phyloP scores from a whole-genome alignment of 2,329 filamentous ascomycete species.

The Sclerotinia sclerotiorum region DNA sequence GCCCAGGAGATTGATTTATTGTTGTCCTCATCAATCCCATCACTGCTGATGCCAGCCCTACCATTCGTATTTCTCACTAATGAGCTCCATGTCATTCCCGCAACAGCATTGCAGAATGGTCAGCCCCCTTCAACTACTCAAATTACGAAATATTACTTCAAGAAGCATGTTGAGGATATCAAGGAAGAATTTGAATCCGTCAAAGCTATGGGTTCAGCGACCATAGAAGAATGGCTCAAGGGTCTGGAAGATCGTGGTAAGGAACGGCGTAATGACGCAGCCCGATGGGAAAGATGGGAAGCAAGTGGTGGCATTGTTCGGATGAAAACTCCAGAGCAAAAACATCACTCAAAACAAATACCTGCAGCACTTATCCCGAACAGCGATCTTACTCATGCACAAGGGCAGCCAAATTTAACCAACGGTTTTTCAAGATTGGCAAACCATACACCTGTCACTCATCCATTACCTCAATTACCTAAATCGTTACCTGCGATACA shows the following conservation, averaged over 20 bases:
- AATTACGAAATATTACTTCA: conserved; percentile 66
- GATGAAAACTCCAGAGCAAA: conserved; percentile 29
- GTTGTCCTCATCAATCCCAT: conserved; percentile 59
- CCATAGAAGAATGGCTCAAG: conserved; percentile 76
- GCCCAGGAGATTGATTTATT: conserved; percentile 68
- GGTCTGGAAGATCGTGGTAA: conserved; percentile 66
- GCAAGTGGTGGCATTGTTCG: conserved; percentile 38
- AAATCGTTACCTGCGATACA: conserved; percentile 25
- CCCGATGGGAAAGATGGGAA: conserved; percentile 75
- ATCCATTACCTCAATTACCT: conserved; percentile 20
- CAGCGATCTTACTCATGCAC: conserved; percentile 1
- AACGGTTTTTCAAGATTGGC: conserved; percentile 4
- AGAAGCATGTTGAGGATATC: conserved; percentile 61
- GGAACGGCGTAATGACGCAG: conserved; percentile 58
- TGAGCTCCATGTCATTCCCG: conserved; percentile 59
- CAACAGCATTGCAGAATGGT: conserved; percentile 53
- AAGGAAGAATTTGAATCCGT: conserved; percentile 62
- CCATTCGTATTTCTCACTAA: conserved; percentile 66
- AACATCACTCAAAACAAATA: conserved; percentile 23
- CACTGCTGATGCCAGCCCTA: conserved; percentile 65
- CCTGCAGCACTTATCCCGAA: background rate
- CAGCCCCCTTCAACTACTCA: conserved; percentile 50
- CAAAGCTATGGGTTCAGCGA: conserved; percentile 63
- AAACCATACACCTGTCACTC: conserved; percentile 11
- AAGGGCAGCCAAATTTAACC: conserved; percentile 10